Evolutionary conservation across 2,329 filamentous ascomycete genomes (phyloP), one percentile per base, ranked within the genome.

Genomic region (Thielaviopsis ethacetica): DNA sequence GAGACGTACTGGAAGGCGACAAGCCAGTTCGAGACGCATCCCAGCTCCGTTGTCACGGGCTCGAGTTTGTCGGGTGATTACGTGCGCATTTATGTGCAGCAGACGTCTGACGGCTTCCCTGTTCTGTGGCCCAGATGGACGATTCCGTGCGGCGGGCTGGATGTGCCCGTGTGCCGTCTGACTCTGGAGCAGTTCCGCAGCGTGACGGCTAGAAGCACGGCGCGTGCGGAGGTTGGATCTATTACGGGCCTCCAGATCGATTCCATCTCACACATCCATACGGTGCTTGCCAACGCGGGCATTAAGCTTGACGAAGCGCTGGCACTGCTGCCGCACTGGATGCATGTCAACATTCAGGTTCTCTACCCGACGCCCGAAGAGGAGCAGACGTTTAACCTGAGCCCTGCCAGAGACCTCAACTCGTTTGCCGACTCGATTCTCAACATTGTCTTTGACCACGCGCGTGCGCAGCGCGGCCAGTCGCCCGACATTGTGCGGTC

Each of bases 1-100:
- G 93, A 95, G 63, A 97, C 93, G 0, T 98, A 98, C 71, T 98
- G 93, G 93, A 98, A 97, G 71, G 91, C 91, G 0, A 98, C 93
- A 1, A 95, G 90, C 66, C 90, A 95, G 65, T 80, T 93, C 54
- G 84, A 88, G 56, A 71, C 71, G 0, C 87, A 90, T 53, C 85
- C 86, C 24, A 93, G 81, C 67, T 88, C 89, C 24, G 82, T 97
- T 24, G 88, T 98, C 19, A 97, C 91, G 0, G 93, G 91, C 0
- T 97, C 91, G 10, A 97, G 91, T 72, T 72, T 98, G 59, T 94
- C 89, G 2, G 93, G 93, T n/a, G 88, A 97, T 66, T 97, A 97
- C 69, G 84, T 95, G 24, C 83, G 91, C 59, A 73, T 98, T 7
- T 95, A 90, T 67, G 87, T 97, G 24, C 93, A 98, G 67, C 80